Conservation (phyloP, 176 grass and related monocot species). For the Oryza nivara region DNA sequence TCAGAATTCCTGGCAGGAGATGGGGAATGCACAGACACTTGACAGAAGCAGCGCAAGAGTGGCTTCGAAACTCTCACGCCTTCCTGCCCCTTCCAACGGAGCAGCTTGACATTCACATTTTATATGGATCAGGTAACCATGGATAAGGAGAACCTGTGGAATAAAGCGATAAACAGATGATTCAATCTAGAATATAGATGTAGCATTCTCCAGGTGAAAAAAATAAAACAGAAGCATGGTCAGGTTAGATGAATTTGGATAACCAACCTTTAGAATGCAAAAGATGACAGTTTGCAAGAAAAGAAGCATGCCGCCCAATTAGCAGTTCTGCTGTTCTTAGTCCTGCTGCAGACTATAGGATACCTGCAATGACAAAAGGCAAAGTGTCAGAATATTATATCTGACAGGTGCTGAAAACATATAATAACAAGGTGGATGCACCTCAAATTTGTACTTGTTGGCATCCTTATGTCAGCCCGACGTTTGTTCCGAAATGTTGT, state of each 20-base stretch:
- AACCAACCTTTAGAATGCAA: slow-evolving; percentile 61
- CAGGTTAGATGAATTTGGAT: neutral
- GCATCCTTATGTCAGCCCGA: slow-evolving; percentile 52
- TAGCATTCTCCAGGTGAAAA: neutral
- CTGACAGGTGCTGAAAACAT: neutral
- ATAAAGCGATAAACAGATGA: slow-evolving; percentile 3
- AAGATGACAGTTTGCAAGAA: slow-evolving; percentile 71
- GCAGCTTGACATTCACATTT: slow-evolving; percentile 51
- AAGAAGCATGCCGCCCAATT: slow-evolving; percentile 67
- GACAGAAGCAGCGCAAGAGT: slow-evolving; percentile 51
- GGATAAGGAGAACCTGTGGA: slow-evolving; percentile 54
- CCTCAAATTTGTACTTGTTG: slow-evolving; percentile 48
- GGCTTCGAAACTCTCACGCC: slow-evolving; percentile 34
- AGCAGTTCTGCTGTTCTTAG: slow-evolving; percentile 65
- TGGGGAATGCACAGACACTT: slow-evolving; percentile 64
- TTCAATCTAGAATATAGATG: slow-evolving; percentile 16
- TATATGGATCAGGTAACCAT: slow-evolving; percentile 52
- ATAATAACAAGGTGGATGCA: neutral
- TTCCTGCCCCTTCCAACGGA: slow-evolving; percentile 48
- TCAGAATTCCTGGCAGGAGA: slow-evolving; percentile 57
- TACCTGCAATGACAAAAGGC: slow-evolving; percentile 33
- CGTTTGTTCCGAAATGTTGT: slow-evolving; percentile 62
- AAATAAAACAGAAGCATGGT: no score
- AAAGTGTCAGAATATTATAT: slow-evolving; percentile 18
- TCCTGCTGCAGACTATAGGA: slow-evolving; percentile 72